A percentile compares a stretch with the other conserved stretches of the same genome.
These are phyloP conservation scores for Ustilago crameri DNA, from an alignment of 1,284 basidiomycete species.

Conservation along the genomic window DNA sequence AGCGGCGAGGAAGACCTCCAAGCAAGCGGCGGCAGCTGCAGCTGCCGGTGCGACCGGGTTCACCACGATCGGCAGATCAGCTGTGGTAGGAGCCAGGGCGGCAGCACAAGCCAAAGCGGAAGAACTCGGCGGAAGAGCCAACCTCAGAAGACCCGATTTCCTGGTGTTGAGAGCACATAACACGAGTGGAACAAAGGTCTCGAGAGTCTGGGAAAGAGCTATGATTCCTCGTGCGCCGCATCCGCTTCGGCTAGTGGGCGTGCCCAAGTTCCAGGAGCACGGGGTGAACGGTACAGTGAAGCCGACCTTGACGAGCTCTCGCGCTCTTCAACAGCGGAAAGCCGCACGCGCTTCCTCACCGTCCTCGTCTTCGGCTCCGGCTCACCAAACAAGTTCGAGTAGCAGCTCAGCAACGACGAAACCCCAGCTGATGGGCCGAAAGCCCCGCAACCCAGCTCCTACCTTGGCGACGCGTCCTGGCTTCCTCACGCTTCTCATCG, in stretches of 20 bases:
- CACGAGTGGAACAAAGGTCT: constrained; percentile 12
- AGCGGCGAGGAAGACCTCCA: constrained; percentile 1
- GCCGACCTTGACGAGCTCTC: constrained; percentile 29
- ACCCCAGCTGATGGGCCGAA: not conserved
- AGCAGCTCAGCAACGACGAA: not conserved
- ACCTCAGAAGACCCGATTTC: constrained; percentile 19
- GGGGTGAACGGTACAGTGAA: constrained; percentile 10
- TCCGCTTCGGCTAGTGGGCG: constrained; percentile 18
- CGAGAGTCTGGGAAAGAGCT: constrained; percentile 26
- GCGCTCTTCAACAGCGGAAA: constrained; percentile 13
- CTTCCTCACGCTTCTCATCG: constrained; percentile 56
- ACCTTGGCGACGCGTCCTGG: constrained; percentile 47
- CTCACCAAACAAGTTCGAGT: not conserved
- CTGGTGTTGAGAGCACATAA: constrained; percentile 30
- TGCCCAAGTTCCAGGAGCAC: not conserved
- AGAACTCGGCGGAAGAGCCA: constrained; percentile 10
- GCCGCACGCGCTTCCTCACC: not conserved
- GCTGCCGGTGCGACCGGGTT: constrained; percentile 12
- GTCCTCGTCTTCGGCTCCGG: not conserved
- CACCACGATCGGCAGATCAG: constrained; percentile 17
- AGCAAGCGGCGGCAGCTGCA: constrained; percentile 1
- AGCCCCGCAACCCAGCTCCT: constrained; percentile 6
- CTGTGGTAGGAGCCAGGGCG: constrained; percentile 25
- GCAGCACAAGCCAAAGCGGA: constrained; percentile 12
- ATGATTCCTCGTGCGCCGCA: constrained; percentile 32